A percentile compares a stretch with the other conserved stretches of the same genome.
Evolutionary conservation across 176 grass and related monocot species (phyloP).

Genomic region (Eragrostis curvula): DNA sequence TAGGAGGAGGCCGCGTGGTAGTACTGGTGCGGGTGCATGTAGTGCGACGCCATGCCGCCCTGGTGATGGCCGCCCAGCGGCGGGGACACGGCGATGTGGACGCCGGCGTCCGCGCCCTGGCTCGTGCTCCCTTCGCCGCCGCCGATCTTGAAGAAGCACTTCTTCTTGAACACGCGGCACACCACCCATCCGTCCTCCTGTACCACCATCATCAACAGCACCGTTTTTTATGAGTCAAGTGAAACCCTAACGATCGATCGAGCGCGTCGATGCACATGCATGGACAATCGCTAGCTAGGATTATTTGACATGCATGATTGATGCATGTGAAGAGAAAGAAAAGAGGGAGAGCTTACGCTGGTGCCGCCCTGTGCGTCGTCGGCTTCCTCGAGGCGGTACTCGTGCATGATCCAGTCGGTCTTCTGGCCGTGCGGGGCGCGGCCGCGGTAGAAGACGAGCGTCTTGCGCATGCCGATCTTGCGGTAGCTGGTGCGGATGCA

Average conservation of each 20-base stretch:
- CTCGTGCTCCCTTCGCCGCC: slow-evolving; percentile 52
- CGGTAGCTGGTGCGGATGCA: slow-evolving; percentile 96
- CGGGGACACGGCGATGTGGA: slow-evolving; percentile 42
- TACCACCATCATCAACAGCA: not conserved
- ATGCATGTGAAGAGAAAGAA: not conserved
- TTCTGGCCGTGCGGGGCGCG: slow-evolving; percentile 96
- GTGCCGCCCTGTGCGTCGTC: slow-evolving; percentile 58
- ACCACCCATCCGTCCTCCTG: slow-evolving; percentile 99
- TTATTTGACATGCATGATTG: not conserved
- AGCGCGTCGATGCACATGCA: not conserved
- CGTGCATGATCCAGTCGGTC: slow-evolving; percentile 98
- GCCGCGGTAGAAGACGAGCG: slow-evolving; percentile 97
- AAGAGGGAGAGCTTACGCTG: slow-evolving; percentile 34
- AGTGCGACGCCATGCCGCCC: slow-evolving; percentile 46
- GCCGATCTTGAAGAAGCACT: slow-evolving; percentile 92
- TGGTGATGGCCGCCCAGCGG: slow-evolving; percentile 37
- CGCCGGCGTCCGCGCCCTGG: slow-evolving; percentile 46
- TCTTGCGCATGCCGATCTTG: slow-evolving; percentile 99
- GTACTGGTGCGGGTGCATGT: slow-evolving; percentile 72
- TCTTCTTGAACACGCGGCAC: slow-evolving; percentile 99
- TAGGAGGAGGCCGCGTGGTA: slow-evolving; percentile 59
- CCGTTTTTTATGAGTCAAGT: too few relatives aligned
- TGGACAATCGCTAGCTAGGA: not conserved
- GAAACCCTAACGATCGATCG: slow-evolving; percentile 21
- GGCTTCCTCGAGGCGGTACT: slow-evolving; percentile 83